Percentiles rank a stretch among this genome's conserved stretches.
Evolutionary conservation across 2,329 filamentous ascomycete species (phyloP).

Genomic region (Alternaria gaisen): DNA sequence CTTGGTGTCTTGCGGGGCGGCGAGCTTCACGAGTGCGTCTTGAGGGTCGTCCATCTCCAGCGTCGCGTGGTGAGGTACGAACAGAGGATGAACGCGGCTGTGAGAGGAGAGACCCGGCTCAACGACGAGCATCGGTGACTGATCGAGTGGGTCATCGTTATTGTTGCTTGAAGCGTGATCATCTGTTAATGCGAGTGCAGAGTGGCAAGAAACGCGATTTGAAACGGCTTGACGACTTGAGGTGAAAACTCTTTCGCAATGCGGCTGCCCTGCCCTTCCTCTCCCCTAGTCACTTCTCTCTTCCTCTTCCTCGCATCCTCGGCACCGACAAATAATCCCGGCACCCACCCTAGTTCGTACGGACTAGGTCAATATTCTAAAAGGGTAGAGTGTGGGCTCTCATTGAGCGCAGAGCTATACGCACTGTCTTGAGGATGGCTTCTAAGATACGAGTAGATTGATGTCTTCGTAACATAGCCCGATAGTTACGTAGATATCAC

Average conservation of each 20-base stretch:
- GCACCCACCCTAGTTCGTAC: background rate
- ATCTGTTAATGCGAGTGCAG: background rate
- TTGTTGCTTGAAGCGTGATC: background rate
- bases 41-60: background rate
- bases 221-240: background rate
- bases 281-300: background rate
- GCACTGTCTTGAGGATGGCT: background rate
- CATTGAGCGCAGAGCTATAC: background rate
- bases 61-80: background rate
- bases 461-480: background rate
- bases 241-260: background rate
- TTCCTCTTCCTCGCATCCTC: background rate
- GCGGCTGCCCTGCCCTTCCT: background rate
- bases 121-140: background rate
- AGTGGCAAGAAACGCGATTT: background rate
- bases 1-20: background rate
- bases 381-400: slow-evolving; percentile 1
- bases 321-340: background rate
- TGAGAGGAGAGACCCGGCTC: background rate
- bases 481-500: background rate
- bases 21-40: background rate
- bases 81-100: background rate
- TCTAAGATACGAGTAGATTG: background rate
- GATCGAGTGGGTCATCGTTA: no score
- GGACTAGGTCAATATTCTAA: background rate